phyloP scores from a whole-genome alignment of 2,329 filamentous ascomycete genomes.

The Hymenotorrendiella dingleyae region DNA sequence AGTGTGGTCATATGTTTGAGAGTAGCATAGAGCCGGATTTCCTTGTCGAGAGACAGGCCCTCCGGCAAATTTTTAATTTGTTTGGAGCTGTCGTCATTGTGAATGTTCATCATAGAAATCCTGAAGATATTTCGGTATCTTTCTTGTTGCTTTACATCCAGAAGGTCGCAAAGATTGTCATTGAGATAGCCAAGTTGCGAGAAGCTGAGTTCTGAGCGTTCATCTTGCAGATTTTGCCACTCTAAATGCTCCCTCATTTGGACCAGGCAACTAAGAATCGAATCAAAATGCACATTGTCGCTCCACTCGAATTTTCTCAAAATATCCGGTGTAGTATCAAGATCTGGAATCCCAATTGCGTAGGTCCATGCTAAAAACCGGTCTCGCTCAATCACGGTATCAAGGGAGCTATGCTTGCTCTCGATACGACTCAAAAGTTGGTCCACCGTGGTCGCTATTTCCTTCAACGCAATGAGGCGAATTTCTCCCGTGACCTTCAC shows the following conservation, averaged over 20 bases:
- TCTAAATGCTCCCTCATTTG: neutral
- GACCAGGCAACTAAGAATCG: neutral
- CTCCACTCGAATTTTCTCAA: neutral
- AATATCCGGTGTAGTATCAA: neutral
- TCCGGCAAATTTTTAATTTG: too few relatives aligned
- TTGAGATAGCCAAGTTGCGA: too few relatives aligned
- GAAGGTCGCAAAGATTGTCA: too few relatives aligned
- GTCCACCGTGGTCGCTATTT: neutral
- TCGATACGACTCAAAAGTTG: neutral
- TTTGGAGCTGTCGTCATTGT: too few relatives aligned
- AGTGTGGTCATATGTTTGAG: too few relatives aligned
- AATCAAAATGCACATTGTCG: neutral
- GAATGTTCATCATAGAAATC: too few relatives aligned
- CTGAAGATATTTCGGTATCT: too few relatives aligned
- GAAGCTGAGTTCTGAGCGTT: too few relatives aligned
- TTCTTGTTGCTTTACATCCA: too few relatives aligned
- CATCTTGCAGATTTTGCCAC: too few relatives aligned
- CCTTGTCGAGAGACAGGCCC: too few relatives aligned
- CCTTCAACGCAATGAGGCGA: neutral
- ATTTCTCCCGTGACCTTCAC: neutral
- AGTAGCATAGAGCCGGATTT: too few relatives aligned
- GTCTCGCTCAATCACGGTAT: neutral
- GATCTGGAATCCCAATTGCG: neutral
- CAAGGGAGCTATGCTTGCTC: neutral
- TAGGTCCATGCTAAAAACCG: neutral